These are phyloP conservation scores for Turritis glabra DNA, from an alignment of 345 rosid genomes.

Conservation along the genomic window DNA sequence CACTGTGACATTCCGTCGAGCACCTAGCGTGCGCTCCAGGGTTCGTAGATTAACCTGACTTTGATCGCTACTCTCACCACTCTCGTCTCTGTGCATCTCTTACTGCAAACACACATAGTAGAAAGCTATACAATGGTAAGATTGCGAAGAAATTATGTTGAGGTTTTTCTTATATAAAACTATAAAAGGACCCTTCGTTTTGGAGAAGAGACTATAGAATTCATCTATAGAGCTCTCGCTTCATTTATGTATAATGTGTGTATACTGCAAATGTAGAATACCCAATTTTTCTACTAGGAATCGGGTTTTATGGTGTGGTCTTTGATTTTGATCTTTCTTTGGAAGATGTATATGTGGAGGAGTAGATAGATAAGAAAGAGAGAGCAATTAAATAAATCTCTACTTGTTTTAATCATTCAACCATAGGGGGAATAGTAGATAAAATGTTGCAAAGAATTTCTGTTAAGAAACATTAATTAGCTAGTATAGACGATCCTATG, in stretches of 20 bases:
- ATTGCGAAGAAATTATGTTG: too few species aligned
- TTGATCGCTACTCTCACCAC: neutral
- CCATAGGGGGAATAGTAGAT: too few species aligned
- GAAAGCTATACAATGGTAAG: neutral
- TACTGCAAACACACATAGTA: neutral
- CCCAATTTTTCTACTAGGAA: too few species aligned
- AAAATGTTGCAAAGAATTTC: neutral
- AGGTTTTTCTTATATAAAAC: too few species aligned
- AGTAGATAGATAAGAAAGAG: neutral
- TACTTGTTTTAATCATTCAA: too few species aligned
- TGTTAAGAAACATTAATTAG: neutral
- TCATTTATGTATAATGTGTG: too few species aligned
- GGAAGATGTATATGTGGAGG: neutral
- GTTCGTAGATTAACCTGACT: neutral
- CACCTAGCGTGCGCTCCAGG: neutral
- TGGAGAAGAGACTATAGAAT: neutral
- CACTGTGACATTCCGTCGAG: neutral
- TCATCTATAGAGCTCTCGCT: too few species aligned
- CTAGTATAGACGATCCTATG: neutral
- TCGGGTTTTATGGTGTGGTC: neutral
- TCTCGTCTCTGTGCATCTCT: neutral
- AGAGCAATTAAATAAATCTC: neutral
- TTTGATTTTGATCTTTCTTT: neutral
- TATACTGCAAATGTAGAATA: too few species aligned
- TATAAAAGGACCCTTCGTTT: too few species aligned